Base-by-base conservation (phyloP, 352 stramenopile genomes). In the Globisporangium iwayamae region DNA sequence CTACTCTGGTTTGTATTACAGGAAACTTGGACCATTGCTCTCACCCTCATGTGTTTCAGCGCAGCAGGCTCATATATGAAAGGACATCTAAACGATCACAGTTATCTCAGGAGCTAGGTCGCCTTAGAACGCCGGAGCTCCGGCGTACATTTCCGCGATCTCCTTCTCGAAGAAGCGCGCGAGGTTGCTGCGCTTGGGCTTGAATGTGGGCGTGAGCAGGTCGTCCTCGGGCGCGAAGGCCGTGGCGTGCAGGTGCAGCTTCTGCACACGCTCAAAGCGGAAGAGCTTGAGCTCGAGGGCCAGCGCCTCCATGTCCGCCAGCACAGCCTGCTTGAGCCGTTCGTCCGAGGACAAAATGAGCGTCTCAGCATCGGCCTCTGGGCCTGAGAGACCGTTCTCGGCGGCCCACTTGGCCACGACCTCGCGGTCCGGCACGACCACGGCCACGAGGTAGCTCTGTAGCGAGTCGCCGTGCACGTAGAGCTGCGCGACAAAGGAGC, bases 171-270 rank as follows among this genome's bases (percentile, higher is more conserved):
- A 89, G 62, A 76, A 70, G 47, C 70, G 69, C 65, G 81, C 78
- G 50, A 89, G 75, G 57, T 89, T 73, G 46, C 73, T 79, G 62
- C 96, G 78, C 77, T 98, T 98, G 62, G 98, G 85, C 73, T 99
- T 99, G 78, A 98, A 98, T 0, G 96, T 98, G 25, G 96, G 94
- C 30, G 96, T 99, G 9, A 97, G 73, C 38, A 98, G 76, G 25
- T 80, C 91, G 62, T 96, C 96, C n/a, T 98, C 94, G 11, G 89
- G 79, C 1, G 73, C 87, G 66, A 98, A 98, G 25, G 86, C 72
- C 47, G 97, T 82, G 0, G 80, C 64, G 67, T 96, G 78, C 30
- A 98, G 70, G 62, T 97, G 71, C n/a, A 98, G 71, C 54, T 89
- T 93, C 59, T 92, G 96, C 6, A 96, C 79, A 18, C 83, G 90